phyloP scores from a whole-genome alignment of 2,329 filamentous ascomycete species.

The Ustulina deusta region DNA sequence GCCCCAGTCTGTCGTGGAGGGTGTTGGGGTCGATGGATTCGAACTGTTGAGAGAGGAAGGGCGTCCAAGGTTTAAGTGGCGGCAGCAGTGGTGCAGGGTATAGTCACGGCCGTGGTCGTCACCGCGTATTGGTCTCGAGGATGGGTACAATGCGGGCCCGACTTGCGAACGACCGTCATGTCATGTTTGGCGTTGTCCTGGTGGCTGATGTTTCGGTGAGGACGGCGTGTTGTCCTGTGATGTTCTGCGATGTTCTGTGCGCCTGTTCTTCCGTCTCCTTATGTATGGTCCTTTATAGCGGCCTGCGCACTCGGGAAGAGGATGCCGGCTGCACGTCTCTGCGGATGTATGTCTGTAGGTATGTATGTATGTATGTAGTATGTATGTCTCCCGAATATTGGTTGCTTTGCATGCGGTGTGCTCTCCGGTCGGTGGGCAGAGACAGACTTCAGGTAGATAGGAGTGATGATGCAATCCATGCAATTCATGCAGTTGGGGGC shows the following conservation, averaged over 20 bases:
- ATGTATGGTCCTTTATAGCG: too few species aligned
- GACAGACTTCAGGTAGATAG: not conserved
- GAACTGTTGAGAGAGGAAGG: not conserved
- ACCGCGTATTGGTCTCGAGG: slow-evolving; percentile 29
- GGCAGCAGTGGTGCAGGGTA: not conserved
- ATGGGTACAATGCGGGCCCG: slow-evolving; percentile 27
- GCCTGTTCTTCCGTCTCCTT: not conserved
- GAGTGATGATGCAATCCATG: slow-evolving; percentile 33
- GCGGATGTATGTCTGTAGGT: not conserved
- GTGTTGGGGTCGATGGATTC: not conserved
- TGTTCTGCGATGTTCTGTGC: not conserved
- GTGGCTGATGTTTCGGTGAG: too few species aligned
- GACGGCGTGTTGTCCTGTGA: not conserved
- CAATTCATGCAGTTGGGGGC: slow-evolving; percentile 29
- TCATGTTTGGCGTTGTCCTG: too few species aligned
- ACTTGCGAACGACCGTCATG: slow-evolving; percentile 30
- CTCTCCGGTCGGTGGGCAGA: slow-evolving; percentile 7
- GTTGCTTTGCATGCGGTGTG: not conserved
- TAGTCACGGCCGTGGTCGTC: slow-evolving; percentile 19
- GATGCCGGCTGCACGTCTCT: not conserved
- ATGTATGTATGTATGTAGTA: too few species aligned
- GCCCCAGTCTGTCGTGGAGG: too few species aligned
- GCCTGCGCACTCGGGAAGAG: not conserved
- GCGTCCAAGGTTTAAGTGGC: not conserved
- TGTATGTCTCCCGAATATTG: not conserved